A percentile compares a stretch with the other conserved stretches of the same genome.
These are phyloP conservation scores for Phytophthora pluvialis DNA, from an alignment of 352 stramenopile species.

Conservation along the genomic window DNA sequence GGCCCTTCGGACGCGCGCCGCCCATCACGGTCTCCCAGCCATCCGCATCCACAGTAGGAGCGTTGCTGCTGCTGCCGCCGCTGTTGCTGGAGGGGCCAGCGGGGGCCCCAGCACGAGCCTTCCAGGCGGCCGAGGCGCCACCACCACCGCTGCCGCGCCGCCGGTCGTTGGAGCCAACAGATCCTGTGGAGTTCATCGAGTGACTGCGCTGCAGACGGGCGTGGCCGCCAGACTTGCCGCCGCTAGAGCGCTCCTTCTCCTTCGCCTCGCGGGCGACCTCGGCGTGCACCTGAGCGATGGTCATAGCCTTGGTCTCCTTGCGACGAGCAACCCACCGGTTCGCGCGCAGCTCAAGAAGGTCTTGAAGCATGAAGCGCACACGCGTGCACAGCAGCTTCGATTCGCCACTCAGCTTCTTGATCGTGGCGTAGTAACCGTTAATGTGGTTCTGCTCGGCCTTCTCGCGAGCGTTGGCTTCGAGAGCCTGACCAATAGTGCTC, in stretches of 20 bases:
- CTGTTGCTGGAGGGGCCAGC: slow-evolving; percentile 10
- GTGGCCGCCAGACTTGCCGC: slow-evolving; percentile 34
- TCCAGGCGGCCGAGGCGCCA: slow-evolving; percentile 66
- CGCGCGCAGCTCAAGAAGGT: slow-evolving; percentile 76
- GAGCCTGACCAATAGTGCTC: slow-evolving; percentile 90
- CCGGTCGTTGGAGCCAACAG: slow-evolving; percentile 42
- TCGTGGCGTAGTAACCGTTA: slow-evolving; percentile 70
- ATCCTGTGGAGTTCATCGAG: slow-evolving; percentile 54
- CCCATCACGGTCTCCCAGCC: slow-evolving; percentile 78
- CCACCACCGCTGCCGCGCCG: slow-evolving; percentile 43
- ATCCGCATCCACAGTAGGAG: slow-evolving; percentile 52
- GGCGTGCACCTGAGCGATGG: slow-evolving; percentile 81
- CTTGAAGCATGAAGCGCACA: slow-evolving; percentile 87
- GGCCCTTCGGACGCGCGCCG: slow-evolving; percentile 54
- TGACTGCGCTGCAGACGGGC: slow-evolving; percentile 66
- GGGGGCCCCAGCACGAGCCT: slow-evolving; percentile 45
- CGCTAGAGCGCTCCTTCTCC: slow-evolving; percentile 65
- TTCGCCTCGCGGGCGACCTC: slow-evolving; percentile 74
- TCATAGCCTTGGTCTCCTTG: slow-evolving; percentile 88
- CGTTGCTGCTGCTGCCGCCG: slow-evolving; percentile 14
- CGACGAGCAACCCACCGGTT: slow-evolving; percentile 79
- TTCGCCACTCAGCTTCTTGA: slow-evolving; percentile 73
- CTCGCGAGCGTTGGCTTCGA: slow-evolving; percentile 72
- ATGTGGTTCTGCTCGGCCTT: slow-evolving; percentile 66
- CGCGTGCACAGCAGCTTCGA: slow-evolving; percentile 74